Conservation (phyloP, 768 basidiomycete genomes). For the Lyophyllum semitale region DNA sequence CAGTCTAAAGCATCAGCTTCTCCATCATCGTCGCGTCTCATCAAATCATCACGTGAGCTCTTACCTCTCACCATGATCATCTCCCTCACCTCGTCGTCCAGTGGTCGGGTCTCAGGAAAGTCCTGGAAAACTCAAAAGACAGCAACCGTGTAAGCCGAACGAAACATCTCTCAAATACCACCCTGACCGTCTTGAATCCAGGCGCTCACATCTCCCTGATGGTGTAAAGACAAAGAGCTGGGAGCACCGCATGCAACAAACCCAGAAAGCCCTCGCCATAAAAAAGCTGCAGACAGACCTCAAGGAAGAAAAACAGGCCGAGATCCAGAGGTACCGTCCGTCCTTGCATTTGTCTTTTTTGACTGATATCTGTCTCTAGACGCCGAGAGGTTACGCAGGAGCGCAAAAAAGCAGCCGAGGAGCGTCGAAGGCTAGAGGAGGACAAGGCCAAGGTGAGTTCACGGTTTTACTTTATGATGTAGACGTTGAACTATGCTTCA, state of each 20-base stretch:
- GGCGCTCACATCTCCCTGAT: slow-evolving; percentile 67
- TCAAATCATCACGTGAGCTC: not conserved
- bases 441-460: slow-evolving; percentile 58
- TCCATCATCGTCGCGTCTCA: not conserved
- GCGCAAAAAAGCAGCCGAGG: slow-evolving; percentile 73
- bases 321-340: slow-evolving; percentile 54
- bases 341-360: not conserved
- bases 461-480: not conserved
- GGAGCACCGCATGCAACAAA: slow-evolving; percentile 70
- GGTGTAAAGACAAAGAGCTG: slow-evolving; percentile 69
- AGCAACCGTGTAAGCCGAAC: slow-evolving; percentile 47
- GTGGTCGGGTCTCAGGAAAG: slow-evolving; percentile 72
- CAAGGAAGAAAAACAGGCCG: slow-evolving; percentile 75
- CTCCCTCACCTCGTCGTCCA: slow-evolving; percentile 55
- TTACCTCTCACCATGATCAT: slow-evolving; percentile 16
- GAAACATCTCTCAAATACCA: not conserved
- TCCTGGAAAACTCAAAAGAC: slow-evolving; percentile 59
- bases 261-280: slow-evolving; percentile 63
- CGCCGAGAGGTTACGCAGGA: slow-evolving; percentile 68
- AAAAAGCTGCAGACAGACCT: slow-evolving; percentile 76
- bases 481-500: slow-evolving; percentile 24
- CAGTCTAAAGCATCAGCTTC: too few species aligned
- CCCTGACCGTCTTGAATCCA: slow-evolving; percentile 28
- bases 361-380: slow-evolving; percentile 33
- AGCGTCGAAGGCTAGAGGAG: slow-evolving; percentile 67